Evolutionary conservation across 352 stramenopile genomes (phyloP).

Genomic region (Phytophthora pluvialis): DNA sequence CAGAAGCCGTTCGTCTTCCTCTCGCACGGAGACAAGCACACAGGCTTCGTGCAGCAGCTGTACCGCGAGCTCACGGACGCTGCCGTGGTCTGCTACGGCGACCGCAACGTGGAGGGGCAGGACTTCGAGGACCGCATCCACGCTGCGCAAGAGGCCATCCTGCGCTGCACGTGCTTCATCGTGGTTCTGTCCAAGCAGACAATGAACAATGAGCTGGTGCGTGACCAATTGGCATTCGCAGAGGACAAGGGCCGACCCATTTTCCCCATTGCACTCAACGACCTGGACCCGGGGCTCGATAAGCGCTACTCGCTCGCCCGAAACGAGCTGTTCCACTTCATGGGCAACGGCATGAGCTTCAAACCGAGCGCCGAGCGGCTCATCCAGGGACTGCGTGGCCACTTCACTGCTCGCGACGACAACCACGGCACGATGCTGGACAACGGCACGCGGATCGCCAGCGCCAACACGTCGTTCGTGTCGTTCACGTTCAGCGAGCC

Average conservation of each 20-base stretch:
- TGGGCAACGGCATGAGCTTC: slow-evolving; percentile 76
- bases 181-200: slow-evolving; percentile 82
- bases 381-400: slow-evolving; percentile 46
- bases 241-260: slow-evolving; percentile 87
- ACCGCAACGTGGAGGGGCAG: slow-evolving; percentile 66
- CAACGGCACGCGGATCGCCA: slow-evolving; percentile 37
- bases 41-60: slow-evolving; percentile 72
- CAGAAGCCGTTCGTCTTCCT: slow-evolving; percentile 77
- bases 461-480: slow-evolving; percentile 52
- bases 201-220: slow-evolving; percentile 73
- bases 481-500: slow-evolving; percentile 45
- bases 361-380: slow-evolving; percentile 64
- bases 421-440: slow-evolving; percentile 21
- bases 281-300: slow-evolving; percentile 75
- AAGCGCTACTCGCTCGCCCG: slow-evolving; percentile 84
- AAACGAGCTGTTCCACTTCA: slow-evolving; percentile 84
- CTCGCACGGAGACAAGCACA: slow-evolving; percentile 77
- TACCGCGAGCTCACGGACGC: slow-evolving; percentile 60
- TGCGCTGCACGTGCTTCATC: slow-evolving; percentile 79
- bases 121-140: slow-evolving; percentile 81
- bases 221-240: slow-evolving; percentile 82
- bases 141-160: slow-evolving; percentile 77
- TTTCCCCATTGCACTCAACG: slow-evolving; percentile 81
- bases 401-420: slow-evolving; percentile 32
- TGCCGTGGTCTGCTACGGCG: slow-evolving; percentile 67